Evolutionary conservation across 352 stramenopile genomes (phyloP), one percentile per base, ranked within the genome.

Genomic region (Globisporangium recalcitrans): DNA sequence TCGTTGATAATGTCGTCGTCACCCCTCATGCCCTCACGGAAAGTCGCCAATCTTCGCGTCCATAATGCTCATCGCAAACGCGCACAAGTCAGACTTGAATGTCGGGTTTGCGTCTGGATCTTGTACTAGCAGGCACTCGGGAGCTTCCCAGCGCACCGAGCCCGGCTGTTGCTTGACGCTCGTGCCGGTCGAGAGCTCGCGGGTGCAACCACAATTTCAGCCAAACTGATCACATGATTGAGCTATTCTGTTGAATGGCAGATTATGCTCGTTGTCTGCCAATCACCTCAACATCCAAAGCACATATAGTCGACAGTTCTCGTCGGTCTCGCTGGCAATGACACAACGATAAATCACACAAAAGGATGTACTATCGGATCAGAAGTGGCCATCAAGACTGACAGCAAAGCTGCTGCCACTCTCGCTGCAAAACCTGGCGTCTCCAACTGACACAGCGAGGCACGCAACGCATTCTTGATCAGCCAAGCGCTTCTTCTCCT

Each of bases 101-200:
- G 42, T 56, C 8, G 40, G 40, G 5, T 53, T 38, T 19, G 29
- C 27, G 2, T 47, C 24, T 2, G 63, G 29, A 2, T 57, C 67
- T 22, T 58, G 56, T 3, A 62, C 26, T 34, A 78, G 66, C 16
- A 82, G 7, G 54, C 70, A 75, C 51, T 82, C 73, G 0, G 73
- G 69, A 0, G 74, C 71, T 22, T 69, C 75, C 74, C 74, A 82
- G 7, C 65, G 68, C 13, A 74, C 52, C 8, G 68, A 58, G 16
- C 67, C 60, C 3, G 62, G 71, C 51, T 64, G 56, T 5, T 52
- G 52, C 57, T 70, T 71, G 3, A 68, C 57, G n/a, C 47, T 65
- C 62, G 70, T 63, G 1, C 65, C 71, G n/a, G 73, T 67, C 14
- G 68, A 65, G 3, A 22, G 49, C 16, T n/a, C 27, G 6, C 32